Evolutionary conservation across 345 rosid species (phyloP), one percentile per base, ranked within the genome.

Genomic region (Brassica cretica): DNA sequence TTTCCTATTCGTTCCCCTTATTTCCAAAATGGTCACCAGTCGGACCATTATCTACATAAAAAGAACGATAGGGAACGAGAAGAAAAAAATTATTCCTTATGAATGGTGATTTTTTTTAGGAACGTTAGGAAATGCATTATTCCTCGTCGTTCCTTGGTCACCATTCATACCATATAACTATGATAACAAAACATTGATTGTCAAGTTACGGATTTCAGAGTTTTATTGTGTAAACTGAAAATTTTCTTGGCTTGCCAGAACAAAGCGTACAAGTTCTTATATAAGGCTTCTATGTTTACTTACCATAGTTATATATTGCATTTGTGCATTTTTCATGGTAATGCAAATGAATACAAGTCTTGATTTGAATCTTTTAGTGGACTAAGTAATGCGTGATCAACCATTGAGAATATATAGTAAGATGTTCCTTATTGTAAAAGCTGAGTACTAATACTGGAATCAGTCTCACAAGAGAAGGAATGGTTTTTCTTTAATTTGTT

Each of bases 321-420:
- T 68, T 18, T 60, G n/a, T 27, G 6, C 58, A 68, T 33, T 35
- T 51, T 61, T 66, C 56, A 14, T 73, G 78, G 70, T 25, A 73
- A 58, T 72, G 21, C 63, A 58, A 72, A 35, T 53, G 58, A 25
- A 32, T 49, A 30, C 12, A 53, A 64, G 58, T 64, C 14, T 32
- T 78, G 21, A 59, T 59, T 72, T 3, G 41, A 55, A 68, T 79
- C 62, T 74, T 69, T 51, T 55, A 29, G 30, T 35, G 70, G 66
- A 61, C 75, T 72, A 68, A 66, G 46, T 61, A 19, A 62, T 51
- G 30, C 71, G 16, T 60, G 66, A 69, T 60, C 44, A 60, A 74
- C 51, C 58, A 53, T 7, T 65, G 27, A 72, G 60, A 68, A 5
- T 61, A 67, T 46, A 12, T 61, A 3, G 82, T 61, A 73, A 53